Evolutionary conservation across 2,329 filamentous ascomycete species (phyloP), one percentile per base, ranked within the genome.

Genomic region (Pseudogymnoascus sp.): DNA sequence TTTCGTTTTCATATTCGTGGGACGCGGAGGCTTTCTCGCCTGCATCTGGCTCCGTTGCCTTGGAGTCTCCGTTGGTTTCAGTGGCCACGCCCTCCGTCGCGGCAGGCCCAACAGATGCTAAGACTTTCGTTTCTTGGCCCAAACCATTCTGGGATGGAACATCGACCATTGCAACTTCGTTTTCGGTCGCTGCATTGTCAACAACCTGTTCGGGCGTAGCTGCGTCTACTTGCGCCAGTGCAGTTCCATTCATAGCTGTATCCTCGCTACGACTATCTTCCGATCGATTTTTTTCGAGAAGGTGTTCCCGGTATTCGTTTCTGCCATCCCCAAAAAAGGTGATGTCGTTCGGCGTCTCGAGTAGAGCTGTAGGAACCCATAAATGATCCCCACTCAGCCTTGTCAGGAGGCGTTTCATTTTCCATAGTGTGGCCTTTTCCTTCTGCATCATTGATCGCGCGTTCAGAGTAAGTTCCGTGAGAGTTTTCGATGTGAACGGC

Each of bases 381-480:
- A 84, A 85, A 66, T 86, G 84, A 72, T 96, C 91, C 33, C 91
- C 91, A 59, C 88, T 85, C 7, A 95, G 80, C 67, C 84, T 84
- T 33, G 87, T 89, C 67, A 91, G 81, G 61, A 95, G 76, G 68
- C 88, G 85, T 72, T 91, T 91, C 56, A 91, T 86, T 69, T 84
- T 86, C 83, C 87, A 90, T 10, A 93, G 77, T 4, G 86, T 86
- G 26, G 80, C 79, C 66, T 89, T 89, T 72, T 95, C 91, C 71
- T 88, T 88, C 64, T 90, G 85, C 78, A 91, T 85, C 68, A 90
- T 87, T 63, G 83, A 81, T 67, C 85, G 82, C 62, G 86, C 87
- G 74, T 93, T 86, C 50, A 80, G 80, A 16, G 87, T 84, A 63
- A 96, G 82, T 67, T 90, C 84, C 60, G 84, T 86, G 16, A 95